phyloP scores from a whole-genome alignment of 2,329 filamentous ascomycete species.

The Didymella segeticola region DNA sequence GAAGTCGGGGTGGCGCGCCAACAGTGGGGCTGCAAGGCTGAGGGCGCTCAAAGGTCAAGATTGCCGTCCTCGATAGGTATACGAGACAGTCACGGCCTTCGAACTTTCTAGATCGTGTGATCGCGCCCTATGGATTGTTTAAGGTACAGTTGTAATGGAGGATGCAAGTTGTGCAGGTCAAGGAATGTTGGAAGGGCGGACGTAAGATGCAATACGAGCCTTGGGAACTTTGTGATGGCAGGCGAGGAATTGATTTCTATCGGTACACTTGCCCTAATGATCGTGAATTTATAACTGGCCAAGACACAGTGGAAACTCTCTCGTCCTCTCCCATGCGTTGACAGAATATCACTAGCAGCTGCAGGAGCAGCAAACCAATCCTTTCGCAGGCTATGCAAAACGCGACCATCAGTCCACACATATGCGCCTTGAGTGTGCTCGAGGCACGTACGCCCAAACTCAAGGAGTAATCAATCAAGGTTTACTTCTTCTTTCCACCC shows the following conservation, averaged over 20 bases:
- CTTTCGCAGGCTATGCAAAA: constrained; percentile 39
- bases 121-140: neutral
- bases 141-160: neutral
- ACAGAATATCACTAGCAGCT: constrained; percentile 5
- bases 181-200: neutral
- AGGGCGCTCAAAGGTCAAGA: constrained; percentile 27
- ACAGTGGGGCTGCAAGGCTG: constrained; percentile 17
- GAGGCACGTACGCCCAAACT: neutral
- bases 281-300: neutral
- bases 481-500: constrained; percentile 51
- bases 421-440: neutral
- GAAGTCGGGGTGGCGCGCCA: constrained; percentile 25
- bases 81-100: neutral
- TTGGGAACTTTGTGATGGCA: neutral
- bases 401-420: constrained; percentile 25
- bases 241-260: neutral
- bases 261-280: neutral
- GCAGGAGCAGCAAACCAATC: neutral
- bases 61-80: constrained; percentile 8
- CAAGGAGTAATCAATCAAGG: neutral
- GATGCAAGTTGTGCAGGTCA: neutral
- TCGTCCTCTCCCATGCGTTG: constrained; percentile 17
- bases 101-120: neutral
- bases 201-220: neutral
- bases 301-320: neutral